Percentiles rank a stretch among this genome's conserved stretches.
Conservation (phyloP, 1,284 basidiomycete genomes). For the Rhizoctonia solani region DNA sequence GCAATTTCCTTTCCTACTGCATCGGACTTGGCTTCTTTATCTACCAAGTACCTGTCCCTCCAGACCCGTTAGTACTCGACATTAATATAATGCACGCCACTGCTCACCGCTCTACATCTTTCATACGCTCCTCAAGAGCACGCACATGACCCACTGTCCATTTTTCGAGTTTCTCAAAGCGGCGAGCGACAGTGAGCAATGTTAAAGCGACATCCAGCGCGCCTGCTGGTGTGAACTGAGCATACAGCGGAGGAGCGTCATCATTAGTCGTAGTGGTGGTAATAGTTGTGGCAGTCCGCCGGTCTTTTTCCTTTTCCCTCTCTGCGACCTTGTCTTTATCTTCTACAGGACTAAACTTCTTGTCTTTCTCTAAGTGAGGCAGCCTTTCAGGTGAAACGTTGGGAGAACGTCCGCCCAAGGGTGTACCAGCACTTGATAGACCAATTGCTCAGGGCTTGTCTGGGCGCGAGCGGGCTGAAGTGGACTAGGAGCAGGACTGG, state of each 20-base stretch:
- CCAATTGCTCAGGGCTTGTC: conserved; percentile 29
- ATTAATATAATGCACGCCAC: background rate
- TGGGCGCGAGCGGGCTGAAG: conserved; percentile 34
- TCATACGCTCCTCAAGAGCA: conserved; percentile 79
- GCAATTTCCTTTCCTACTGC: conserved; percentile 46
- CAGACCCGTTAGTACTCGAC: conserved; percentile 16
- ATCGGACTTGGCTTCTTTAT: conserved; percentile 62
- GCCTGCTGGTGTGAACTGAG: conserved; percentile 65
- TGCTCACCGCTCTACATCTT: conserved; percentile 74
- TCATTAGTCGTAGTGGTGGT: conserved; percentile 47
- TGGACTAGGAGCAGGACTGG: conserved; percentile 29
- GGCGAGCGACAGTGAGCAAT: conserved; percentile 64
- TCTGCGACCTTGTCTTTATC: conserved; percentile 8
- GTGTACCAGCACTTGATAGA: conserved; percentile 21
- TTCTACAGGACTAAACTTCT: conserved; percentile 47
- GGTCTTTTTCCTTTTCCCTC: conserved; percentile 7
- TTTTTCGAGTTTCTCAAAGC: conserved; percentile 83
- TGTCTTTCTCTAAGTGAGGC: conserved; percentile 16
- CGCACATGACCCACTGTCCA: conserved; percentile 82
- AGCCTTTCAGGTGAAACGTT: conserved; percentile 30
- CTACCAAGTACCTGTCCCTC: conserved; percentile 54
- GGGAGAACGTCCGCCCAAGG: conserved; percentile 14
- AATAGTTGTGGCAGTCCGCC: conserved; percentile 62
- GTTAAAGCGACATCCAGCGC: conserved; percentile 71
- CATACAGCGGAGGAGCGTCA: conserved; percentile 64